phyloP scores from a whole-genome alignment of 2,329 filamentous ascomycete genomes.

The Phyllosticta paracitricarpa region DNA sequence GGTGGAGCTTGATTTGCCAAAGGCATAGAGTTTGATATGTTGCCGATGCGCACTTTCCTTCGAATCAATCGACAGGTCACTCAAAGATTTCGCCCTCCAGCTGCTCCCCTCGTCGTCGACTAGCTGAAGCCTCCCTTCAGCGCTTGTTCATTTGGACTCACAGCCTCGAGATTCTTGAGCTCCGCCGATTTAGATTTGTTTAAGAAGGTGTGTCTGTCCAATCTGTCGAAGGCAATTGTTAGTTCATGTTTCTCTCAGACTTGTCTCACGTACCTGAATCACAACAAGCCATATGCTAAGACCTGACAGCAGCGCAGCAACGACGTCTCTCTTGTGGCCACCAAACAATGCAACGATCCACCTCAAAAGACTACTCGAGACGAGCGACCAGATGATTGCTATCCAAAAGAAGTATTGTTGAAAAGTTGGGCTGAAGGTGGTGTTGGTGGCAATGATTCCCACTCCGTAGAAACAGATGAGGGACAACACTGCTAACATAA shows the following conservation, averaged over 20 bases:
- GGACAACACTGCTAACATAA: not conserved
- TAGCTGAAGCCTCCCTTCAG: no score
- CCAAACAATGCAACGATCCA: not conserved
- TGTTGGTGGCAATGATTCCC: slow-evolving; percentile 4
- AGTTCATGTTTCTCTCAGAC: not conserved
- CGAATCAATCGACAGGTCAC: no score
- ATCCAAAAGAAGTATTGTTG: slow-evolving; percentile 4
- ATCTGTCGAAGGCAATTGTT: not conserved
- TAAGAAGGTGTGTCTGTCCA: not conserved
- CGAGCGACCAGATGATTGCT: slow-evolving; percentile 3
- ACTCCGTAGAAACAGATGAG: slow-evolving; percentile 4
- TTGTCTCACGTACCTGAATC: not conserved
- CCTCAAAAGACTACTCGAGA: not conserved
- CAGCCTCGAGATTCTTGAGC: no score
- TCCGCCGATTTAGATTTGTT: not conserved
- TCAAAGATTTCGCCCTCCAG: no score
- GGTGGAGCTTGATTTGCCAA: slow-evolving; percentile 40
- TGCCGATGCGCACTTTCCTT: no score
- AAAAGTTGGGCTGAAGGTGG: not conserved
- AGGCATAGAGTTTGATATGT: not conserved
- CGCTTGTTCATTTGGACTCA: no score
- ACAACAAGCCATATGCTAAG: slow-evolving; percentile 2
- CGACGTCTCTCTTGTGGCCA: not conserved
- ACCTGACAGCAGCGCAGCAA: not conserved
- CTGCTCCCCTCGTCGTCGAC: no score